Base-by-base conservation (phyloP, 2,329 filamentous ascomycete species). In the Cladosporium phlei region DNA sequence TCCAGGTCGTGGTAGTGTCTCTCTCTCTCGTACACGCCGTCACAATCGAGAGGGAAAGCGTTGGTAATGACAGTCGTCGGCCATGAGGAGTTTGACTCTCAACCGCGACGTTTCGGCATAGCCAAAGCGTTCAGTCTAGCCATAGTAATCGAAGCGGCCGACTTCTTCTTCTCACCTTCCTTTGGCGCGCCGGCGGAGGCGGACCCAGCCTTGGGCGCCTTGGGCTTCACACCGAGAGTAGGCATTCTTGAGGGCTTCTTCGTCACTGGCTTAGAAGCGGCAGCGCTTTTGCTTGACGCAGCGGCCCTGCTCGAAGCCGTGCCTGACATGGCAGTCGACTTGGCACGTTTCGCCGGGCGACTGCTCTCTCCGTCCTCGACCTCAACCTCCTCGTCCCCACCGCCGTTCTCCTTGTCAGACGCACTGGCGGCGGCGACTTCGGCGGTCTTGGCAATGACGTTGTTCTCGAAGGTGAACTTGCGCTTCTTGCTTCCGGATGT, bases 401-500 rank as follows among this genome's bases (percentile, higher is more conserved):
- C 57, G 16, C 58, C 60, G 37, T 73, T 73, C 60, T 73, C 71
- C 58, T 73, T 73, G 49, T 71, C 66, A 2, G 64, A 67, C n/a
- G n/a, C n/a, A n/a, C n/a, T n/a, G 17, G 48, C 50, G 11, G 27
- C 43, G 21, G 46, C 44, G 29, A 48, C 43, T 25, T 56, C 44
- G 2, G 51, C 38, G 5, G 46, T 24, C 10, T 45, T 46, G 1
- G 64, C 63, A 1, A 64, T 50, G 10, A 53, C 56, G 12, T 64
- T 59, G 46, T 63, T 61, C 51, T 64, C 61, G 42, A 62, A 55
- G n/a, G 57, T 55, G 52, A 70, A 62, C 57, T 72, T 74, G 50
- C 71, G 66, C 60, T 74, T 73, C 58, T 69, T 73, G 50, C 55
- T 61, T 10, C 58, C 60, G 5, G 25, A 19, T 17, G 37, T 38